phyloP scores from a whole-genome alignment of 139 green algal species.

The Chlamydomonas eustigma region DNA sequence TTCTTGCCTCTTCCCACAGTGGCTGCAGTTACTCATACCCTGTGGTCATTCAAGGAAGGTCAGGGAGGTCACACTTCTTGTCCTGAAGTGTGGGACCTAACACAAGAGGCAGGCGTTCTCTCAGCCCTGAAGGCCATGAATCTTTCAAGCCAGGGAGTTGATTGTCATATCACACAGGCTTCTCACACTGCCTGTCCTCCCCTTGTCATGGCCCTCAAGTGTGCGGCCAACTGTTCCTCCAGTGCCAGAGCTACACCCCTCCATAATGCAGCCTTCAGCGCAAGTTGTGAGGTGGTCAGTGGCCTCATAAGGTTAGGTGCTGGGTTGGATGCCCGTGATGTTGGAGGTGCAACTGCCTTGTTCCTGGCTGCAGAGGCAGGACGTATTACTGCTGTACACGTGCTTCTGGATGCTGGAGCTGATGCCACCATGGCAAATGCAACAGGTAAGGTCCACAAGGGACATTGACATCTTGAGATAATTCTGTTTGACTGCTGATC shows the following conservation, averaged over 20 bases:
- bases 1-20: slow-evolving; percentile 46
- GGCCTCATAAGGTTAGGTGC: slow-evolving; percentile 61
- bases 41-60: background rate
- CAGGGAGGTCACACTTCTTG: background rate
- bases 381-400: slow-evolving; percentile 18
- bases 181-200: background rate
- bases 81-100: slow-evolving; percentile 30
- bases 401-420: slow-evolving; percentile 57
- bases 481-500: too few species aligned
- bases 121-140: background rate
- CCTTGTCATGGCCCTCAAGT: background rate
- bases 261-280: slow-evolving; percentile 59
- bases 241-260: slow-evolving; percentile 54
- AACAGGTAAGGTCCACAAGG: slow-evolving; percentile 55
- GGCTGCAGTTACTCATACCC: background rate
- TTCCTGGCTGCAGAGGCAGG: slow-evolving; percentile 65
- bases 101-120: background rate
- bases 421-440: slow-evolving; percentile 43
- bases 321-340: slow-evolving; percentile 46
- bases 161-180: too few species aligned
- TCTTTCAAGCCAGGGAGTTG: too few species aligned
- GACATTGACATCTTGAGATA: too few species aligned
- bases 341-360: slow-evolving; percentile 57
- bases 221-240: slow-evolving; percentile 64
- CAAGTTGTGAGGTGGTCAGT: slow-evolving; percentile 5